Percentiles rank a stretch among this genome's conserved stretches.
phyloP scores from a whole-genome alignment of 306 rosid species.

The Comarum palustre region DNA sequence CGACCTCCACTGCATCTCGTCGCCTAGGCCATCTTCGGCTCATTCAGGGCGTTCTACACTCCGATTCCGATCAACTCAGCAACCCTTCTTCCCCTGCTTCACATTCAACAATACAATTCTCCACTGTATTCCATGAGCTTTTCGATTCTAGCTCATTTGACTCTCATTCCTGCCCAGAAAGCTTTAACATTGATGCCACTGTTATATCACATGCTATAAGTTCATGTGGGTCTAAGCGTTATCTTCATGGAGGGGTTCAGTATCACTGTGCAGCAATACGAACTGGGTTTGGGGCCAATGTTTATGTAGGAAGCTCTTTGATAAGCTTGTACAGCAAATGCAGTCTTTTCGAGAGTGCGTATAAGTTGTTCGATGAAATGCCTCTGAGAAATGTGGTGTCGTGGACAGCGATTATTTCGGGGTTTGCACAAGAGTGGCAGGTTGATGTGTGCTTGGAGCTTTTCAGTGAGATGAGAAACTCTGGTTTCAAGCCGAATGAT shows the following conservation, averaged over 20 bases:
- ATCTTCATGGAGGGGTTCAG: constrained; percentile 55
- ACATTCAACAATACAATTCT: constrained; percentile 7
- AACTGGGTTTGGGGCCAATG: constrained; percentile 59
- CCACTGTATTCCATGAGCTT: constrained; percentile 17
- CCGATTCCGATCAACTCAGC: constrained; percentile 20
- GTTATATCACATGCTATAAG: constrained; percentile 55
- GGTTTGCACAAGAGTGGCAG: constrained; percentile 69
- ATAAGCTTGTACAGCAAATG: constrained; percentile 61
- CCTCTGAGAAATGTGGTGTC: constrained; percentile 70
- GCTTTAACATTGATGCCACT: constrained; percentile 35
- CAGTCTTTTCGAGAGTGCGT: constrained; percentile 43
- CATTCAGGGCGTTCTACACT: constrained; percentile 44
- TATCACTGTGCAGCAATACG: constrained; percentile 63
- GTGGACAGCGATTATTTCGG: constrained; percentile 73
- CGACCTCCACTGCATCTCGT: constrained; percentile 16
- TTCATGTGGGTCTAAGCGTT: constrained; percentile 46
- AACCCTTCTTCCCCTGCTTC: constrained; percentile 9
- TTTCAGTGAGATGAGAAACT: constrained; percentile 51
- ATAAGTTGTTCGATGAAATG: constrained; percentile 61
- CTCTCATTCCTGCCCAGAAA: constrained; percentile 26
- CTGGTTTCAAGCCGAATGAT: constrained; percentile 47
- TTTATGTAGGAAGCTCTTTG: constrained; percentile 77
- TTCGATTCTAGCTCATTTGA: constrained; percentile 26
- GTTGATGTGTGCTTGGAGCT: constrained; percentile 58
- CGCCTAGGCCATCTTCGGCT: constrained; percentile 61